Evolutionary conservation across 2,329 filamentous ascomycete genomes (phyloP), one percentile per base, ranked within the genome.

Genomic region (Fusarium sp.): DNA sequence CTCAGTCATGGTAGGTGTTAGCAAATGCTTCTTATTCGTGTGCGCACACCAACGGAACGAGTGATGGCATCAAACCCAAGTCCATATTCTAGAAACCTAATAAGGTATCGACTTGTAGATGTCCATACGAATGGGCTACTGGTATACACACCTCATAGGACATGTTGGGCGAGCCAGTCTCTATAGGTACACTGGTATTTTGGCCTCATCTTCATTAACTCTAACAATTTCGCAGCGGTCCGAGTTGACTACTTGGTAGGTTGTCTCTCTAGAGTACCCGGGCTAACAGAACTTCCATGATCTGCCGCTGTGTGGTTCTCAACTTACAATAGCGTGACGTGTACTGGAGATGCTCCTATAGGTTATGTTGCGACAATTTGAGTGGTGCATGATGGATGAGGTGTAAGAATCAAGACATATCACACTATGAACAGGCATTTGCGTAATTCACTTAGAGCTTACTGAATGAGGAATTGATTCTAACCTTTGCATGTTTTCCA

Each of bases 1-100:
- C 48, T 50, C 19, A 50, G 19, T 26, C 9, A 39, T 39, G 21
- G n/a, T 34, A 7, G 9, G 11, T 12, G 23, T 34, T 12, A n/a
- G 30, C 13, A 37, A 14, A n/a, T 13, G 16, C 12, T 25, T 34
- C 16, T 25, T 42, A 34, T 37, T n/a, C 18, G 34, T 37, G 10
- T 37, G 10, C 10, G n/a, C 34, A 12, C 37, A 31, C 43, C 23
- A 26, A 34, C 26, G n/a, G 26, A 41, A n/a, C 25, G 31, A 37
- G n/a, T 49, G 37, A 59, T 69, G 65, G 49, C 66, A 28, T 28
- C 28, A 13, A 28, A 28, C 28, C 28, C 28, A 28, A 28, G 48
- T 58, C 39, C n/a, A 34, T 43, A 54, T 43, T 50, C 46, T 50
- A 37, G 46, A 50, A 50, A 23, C 28, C 11, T 28, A 28, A 11